These are phyloP conservation scores for Apiotrichum gracile DNA, from an alignment of 1,284 basidiomycete species.

Conservation along the genomic window DNA sequence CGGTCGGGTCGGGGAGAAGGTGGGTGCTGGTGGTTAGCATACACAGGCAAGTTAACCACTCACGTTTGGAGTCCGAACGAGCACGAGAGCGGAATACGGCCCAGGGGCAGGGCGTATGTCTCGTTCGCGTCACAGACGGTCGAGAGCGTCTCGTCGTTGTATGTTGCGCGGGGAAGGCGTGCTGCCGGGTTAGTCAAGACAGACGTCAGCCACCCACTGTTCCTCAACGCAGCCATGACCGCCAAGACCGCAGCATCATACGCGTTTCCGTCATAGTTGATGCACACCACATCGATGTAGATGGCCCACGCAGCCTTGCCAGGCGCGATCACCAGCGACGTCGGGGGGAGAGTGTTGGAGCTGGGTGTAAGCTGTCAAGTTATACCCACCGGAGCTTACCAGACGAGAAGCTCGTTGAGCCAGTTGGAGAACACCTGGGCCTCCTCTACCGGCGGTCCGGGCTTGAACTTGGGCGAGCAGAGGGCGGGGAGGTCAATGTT, in stretches of 20 bases:
- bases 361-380: constrained; percentile 46
- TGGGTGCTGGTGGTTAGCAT: constrained; percentile 47
- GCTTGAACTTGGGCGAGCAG: constrained; percentile 86
- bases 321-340: constrained; percentile 69
- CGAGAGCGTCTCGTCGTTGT: constrained; percentile 60
- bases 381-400: constrained; percentile 49
- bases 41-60: constrained; percentile 29
- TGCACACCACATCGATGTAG: constrained; percentile 87
- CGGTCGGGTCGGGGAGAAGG: constrained; percentile 73
- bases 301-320: constrained; percentile 82
- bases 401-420: constrained; percentile 66
- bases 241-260: constrained; percentile 86
- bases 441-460: constrained; percentile 86
- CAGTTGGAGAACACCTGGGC: constrained; percentile 80
- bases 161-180: constrained; percentile 65
- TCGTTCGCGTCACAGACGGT: constrained; percentile 62
- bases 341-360: constrained; percentile 60
- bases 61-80: constrained; percentile 81
- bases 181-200: constrained; percentile 50
- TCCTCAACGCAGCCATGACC: constrained; percentile 75
- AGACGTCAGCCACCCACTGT: constrained; percentile 57
- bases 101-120: constrained; percentile 48
- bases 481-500: constrained; percentile 88
- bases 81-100: constrained; percentile 56
- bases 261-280: constrained; percentile 94